Base-by-base conservation (phyloP, 2,329 filamentous ascomycete species). In the Fusarium sp. region DNA sequence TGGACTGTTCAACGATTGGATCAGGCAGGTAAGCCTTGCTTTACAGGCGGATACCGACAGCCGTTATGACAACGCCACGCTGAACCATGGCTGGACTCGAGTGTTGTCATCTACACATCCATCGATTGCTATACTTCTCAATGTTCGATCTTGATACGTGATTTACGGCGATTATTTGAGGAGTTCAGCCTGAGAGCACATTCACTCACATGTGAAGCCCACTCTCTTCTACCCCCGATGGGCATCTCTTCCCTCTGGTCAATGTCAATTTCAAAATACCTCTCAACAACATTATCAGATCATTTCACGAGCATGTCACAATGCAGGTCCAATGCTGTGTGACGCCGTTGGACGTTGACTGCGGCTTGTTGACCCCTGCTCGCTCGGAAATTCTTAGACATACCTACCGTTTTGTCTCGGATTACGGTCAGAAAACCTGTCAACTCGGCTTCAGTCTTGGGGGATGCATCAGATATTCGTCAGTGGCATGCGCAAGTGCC, bases 281-380 rank as follows among this genome's bases (percentile, higher is more conserved):
- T 36, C 31, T 40, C 33, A n/a, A 17, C 46, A 33, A 51, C 8
- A 62, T 40, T 57, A 70, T 74, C 71, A 74, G 65, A 74, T 70
- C 65, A 74, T 70, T 33, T 51, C 44, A 62, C 14, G 31, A 44
- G 20, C n/a, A 72, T 38, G 61, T 51, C 51, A 61, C 46, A 66
- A 72, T 59, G 71, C 71, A 74, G 72, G 71, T 74, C 62, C 71
- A 70, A 71, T 67, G 71, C 44, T 38, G 72, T 74, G 62, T 36
- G 38, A 74, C 71, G 20, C 38, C 59, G 69, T 74, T 74, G 65
- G 57, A 66, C 40, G 24, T 53, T 62, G 49, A 67, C 56, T 62
- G 60, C 65, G 62, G 56, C 61, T 40, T 58, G 22, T 66, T 42
- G 27, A 69, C 38, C 61, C 72, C 46, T 60, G 56, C 44, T 24